Evolutionary conservation across 2,329 filamentous ascomycete species (phyloP).

Genomic region (Colletotrichum godetiae): DNA sequence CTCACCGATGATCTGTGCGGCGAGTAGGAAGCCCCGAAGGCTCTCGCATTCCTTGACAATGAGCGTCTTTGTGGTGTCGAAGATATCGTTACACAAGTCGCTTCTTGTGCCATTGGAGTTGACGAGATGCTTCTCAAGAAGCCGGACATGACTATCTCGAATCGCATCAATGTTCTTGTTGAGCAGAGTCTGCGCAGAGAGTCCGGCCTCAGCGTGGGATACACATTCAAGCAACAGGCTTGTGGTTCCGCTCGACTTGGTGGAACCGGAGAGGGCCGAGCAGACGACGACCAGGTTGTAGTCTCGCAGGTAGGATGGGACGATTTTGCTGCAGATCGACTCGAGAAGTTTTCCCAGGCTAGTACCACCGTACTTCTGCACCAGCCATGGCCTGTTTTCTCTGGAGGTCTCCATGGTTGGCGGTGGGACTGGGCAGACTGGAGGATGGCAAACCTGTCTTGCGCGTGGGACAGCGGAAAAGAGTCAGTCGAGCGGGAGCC

Average conservation of each 20-base stretch:
- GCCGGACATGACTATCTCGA: slow-evolving; percentile 14
- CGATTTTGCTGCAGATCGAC: slow-evolving; percentile 58
- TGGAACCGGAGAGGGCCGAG: slow-evolving; percentile 92
- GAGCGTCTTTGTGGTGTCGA: slow-evolving; percentile 74
- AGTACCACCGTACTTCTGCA: slow-evolving; percentile 96
- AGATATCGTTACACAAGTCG: slow-evolving; percentile 85
- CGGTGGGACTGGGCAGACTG: background rate
- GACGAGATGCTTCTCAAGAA: slow-evolving; percentile 58
- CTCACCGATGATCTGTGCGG: slow-evolving; percentile 75
- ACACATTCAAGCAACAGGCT: slow-evolving; percentile 72
- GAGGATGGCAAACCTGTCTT: background rate
- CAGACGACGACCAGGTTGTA: slow-evolving; percentile 92
- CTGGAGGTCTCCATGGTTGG: slow-evolving; percentile 41
- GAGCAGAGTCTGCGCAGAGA: slow-evolving; percentile 41
- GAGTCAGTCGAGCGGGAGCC: background rate
- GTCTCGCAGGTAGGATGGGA: slow-evolving; percentile 44
- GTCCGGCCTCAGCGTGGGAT: slow-evolving; percentile 49
- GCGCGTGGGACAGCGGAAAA: background rate
- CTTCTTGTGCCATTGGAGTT: slow-evolving; percentile 81
- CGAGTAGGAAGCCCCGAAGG: slow-evolving; percentile 77
- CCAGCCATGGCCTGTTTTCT: slow-evolving; percentile 74
- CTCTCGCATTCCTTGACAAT: slow-evolving; percentile 80
- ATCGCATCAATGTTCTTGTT: slow-evolving; percentile 28
- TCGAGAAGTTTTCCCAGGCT: slow-evolving; percentile 93
- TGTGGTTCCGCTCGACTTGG: slow-evolving; percentile 94